A percentile compares a stretch with the other conserved stretches of the same genome.
These are phyloP conservation scores for Fusarium acutatum DNA, from an alignment of 2,329 filamentous ascomycete genomes.

Conservation along the genomic window DNA sequence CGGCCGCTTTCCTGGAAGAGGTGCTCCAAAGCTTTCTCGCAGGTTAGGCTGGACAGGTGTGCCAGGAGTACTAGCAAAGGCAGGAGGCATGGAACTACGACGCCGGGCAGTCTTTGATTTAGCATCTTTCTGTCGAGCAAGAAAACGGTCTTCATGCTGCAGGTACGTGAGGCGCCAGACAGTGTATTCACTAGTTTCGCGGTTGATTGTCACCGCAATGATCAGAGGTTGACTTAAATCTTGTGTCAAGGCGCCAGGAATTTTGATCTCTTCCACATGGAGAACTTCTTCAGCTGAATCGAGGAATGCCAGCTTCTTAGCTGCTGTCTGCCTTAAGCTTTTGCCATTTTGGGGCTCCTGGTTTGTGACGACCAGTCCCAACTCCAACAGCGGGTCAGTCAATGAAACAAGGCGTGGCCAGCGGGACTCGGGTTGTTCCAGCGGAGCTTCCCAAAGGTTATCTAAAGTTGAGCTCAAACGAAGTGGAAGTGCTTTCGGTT, in stretches of 20 bases:
- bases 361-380: conserved; percentile 80
- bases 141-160: conserved; percentile 68
- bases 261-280: conserved; percentile 76
- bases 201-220: conserved; percentile 83
- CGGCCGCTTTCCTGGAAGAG: conserved; percentile 61
- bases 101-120: conserved; percentile 60
- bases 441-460: conserved; percentile 64
- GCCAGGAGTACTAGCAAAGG: conserved; percentile 75
- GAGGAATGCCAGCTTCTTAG: conserved; percentile 64
- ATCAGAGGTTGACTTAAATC: conserved; percentile 63
- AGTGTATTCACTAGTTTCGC: conserved; percentile 78
- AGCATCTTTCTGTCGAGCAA: conserved; percentile 56
- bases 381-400: conserved; percentile 84
- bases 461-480: conserved; percentile 64
- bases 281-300: conserved; percentile 83
- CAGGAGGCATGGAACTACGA: conserved; percentile 72
- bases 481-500: conserved; percentile 62
- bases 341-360: conserved; percentile 52
- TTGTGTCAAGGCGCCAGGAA: conserved; percentile 55
- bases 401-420: conserved; percentile 83
- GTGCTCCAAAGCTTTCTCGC: conserved; percentile 79
- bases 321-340: conserved; percentile 44
- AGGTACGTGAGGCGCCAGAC: conserved; percentile 87
- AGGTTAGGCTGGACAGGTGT: conserved; percentile 77
- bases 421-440: conserved; percentile 63